phyloP scores from a whole-genome alignment of 257 asterid genomes.

The Datura wrightii region DNA sequence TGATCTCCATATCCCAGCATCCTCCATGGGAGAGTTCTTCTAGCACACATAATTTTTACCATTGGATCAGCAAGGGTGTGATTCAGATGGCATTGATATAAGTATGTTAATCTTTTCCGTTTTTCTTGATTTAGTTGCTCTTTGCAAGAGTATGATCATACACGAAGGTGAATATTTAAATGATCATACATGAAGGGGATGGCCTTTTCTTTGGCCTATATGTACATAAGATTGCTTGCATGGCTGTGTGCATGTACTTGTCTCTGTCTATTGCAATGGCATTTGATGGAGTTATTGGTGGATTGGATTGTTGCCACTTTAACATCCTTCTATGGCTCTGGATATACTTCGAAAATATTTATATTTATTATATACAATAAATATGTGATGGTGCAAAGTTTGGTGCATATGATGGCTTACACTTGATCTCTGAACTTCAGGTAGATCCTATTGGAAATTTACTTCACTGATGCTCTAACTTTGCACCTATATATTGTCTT shows the following conservation, averaged over 20 bases:
- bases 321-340: background rate
- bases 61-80: background rate
- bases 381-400: slow-evolving; percentile 46
- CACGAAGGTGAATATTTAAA: background rate
- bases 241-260: background rate
- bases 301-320: background rate
- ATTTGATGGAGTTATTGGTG: slow-evolving; percentile 1
- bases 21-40: background rate
- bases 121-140: background rate
- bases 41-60: background rate
- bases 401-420: slow-evolving; percentile 87
- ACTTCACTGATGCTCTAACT: slow-evolving; percentile 68
- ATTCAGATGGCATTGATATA: slow-evolving; percentile 4
- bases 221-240: too few species aligned
- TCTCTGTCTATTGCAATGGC: slow-evolving; percentile 6
- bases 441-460: slow-evolving; percentile 76
- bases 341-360: background rate
- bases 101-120: background rate
- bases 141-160: background rate
- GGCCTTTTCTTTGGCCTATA: background rate
- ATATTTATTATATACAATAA: background rate
- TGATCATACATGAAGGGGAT: background rate
- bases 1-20: background rate
- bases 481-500: slow-evolving; percentile 47
- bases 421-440: slow-evolving; percentile 98